Conservation (phyloP, 257 asterid species). For the Gentiana dahurica region DNA sequence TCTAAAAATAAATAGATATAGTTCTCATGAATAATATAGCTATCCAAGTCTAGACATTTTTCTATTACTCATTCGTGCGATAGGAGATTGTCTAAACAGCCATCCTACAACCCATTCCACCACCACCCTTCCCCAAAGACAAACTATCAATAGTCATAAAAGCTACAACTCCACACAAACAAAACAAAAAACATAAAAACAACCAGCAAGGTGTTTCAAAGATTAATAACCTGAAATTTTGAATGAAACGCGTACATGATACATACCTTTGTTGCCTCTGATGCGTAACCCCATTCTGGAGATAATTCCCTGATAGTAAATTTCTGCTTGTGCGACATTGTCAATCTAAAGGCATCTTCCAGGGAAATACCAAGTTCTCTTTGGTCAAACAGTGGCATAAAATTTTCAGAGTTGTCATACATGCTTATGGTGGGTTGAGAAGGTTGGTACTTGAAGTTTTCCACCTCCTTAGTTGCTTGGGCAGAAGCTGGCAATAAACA, state of each 20-base stretch:
- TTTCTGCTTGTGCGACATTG: conserved; percentile 60
- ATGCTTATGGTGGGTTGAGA: conserved; percentile 29
- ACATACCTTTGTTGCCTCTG: conserved; percentile 75
- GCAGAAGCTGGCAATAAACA: conserved; percentile 33
- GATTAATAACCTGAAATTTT: background rate
- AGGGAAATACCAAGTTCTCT: conserved; percentile 35
- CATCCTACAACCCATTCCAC: too few relatives aligned
- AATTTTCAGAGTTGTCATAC: conserved; percentile 25
- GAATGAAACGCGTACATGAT: conserved; percentile 1
- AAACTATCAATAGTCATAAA: too few relatives aligned
- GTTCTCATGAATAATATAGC: too few relatives aligned
- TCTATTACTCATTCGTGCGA: too few relatives aligned
- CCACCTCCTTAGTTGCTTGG: conserved; percentile 26
- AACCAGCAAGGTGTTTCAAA: background rate
- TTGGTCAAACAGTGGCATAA: conserved; percentile 42
- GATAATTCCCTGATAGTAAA: conserved; percentile 71
- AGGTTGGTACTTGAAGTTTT: conserved; percentile 22
- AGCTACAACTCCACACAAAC: too few relatives aligned
- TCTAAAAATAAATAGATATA: too few relatives aligned
- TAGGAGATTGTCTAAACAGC: too few relatives aligned
- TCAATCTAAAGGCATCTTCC: conserved; percentile 33
- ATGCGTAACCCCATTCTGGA: conserved; percentile 88
- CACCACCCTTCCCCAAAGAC: too few relatives aligned
- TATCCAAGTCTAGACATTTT: too few relatives aligned
- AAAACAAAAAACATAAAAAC: too few relatives aligned